These are phyloP conservation scores for Coleophoma eucalyptorum DNA, from an alignment of 2,329 filamentous ascomycete species.

Conservation along the genomic window DNA sequence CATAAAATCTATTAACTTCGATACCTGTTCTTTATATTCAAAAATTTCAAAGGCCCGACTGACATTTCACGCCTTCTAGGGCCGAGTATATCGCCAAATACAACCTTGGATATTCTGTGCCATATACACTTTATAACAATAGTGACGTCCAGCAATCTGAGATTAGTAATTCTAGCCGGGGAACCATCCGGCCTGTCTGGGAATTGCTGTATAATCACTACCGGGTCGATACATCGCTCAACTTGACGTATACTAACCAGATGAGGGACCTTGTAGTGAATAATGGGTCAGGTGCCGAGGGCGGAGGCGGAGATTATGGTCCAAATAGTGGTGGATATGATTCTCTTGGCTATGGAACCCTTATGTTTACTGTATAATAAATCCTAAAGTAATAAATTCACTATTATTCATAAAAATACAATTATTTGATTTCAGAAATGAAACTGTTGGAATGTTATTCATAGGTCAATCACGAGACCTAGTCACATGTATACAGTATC, in stretches of 20 bases:
- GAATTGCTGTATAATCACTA: slow-evolving; percentile 38
- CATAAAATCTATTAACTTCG: too few species aligned
- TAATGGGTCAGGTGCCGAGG: slow-evolving; percentile 33
- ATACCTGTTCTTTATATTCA: too few species aligned
- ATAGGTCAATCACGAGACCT: too few species aligned
- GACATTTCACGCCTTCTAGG: too few species aligned
- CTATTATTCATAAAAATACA: too few species aligned
- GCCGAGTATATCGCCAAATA: slow-evolving; percentile 36
- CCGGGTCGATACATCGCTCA: slow-evolving; percentile 28
- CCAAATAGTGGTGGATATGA: slow-evolving; percentile 37
- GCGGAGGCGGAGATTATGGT: slow-evolving; percentile 40
- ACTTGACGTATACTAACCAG: slow-evolving; percentile 31
- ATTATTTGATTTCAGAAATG: too few species aligned
- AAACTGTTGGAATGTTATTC: too few species aligned
- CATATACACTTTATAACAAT: slow-evolving; percentile 35
- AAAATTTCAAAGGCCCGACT: too few species aligned
- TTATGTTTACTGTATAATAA: slow-evolving; percentile 17
- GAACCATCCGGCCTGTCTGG: slow-evolving; percentile 28
- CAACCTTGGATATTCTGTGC: slow-evolving; percentile 37
- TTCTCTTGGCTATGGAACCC: slow-evolving; percentile 30
- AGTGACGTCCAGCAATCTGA: slow-evolving; percentile 31
- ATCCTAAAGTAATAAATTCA: too few species aligned
- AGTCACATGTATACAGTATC: too few species aligned
- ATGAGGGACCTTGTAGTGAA: slow-evolving; percentile 33
- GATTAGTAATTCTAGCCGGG: slow-evolving; percentile 20